Percentiles rank a stretch among this genome's conserved stretches.
Evolutionary conservation across 2,329 filamentous ascomycete genomes (phyloP).

Genomic region (Cladosporium sphaerospermum): DNA sequence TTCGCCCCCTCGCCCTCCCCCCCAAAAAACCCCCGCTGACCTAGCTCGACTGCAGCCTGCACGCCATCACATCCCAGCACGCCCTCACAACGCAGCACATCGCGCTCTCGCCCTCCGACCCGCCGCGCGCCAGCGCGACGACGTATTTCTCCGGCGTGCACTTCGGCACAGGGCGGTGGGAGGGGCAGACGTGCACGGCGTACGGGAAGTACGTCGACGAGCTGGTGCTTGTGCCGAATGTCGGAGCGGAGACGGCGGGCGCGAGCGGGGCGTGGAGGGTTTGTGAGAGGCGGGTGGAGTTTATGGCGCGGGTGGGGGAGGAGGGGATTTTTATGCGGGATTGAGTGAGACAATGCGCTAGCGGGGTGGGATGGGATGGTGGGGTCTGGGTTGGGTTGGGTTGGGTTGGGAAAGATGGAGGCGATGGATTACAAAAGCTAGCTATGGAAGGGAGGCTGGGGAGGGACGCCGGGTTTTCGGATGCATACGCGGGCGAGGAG

Average conservation of each 20-base stretch:
- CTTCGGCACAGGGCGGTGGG: slow-evolving; percentile 36
- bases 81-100: slow-evolving; percentile 39
- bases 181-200: slow-evolving; percentile 33
- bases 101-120: slow-evolving; percentile 23
- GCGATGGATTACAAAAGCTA: neutral
- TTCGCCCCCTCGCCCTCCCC: neutral
- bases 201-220: slow-evolving; percentile 39
- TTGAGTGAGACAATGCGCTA: neutral
- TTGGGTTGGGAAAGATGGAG: neutral
- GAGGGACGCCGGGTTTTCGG: too few species aligned
- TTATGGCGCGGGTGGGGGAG: slow-evolving; percentile 32
- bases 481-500: too few species aligned
- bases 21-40: neutral
- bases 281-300: slow-evolving; percentile 30
- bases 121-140: slow-evolving; percentile 29
- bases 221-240: slow-evolving; percentile 23
- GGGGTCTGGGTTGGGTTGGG: neutral
- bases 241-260: slow-evolving; percentile 21
- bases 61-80: slow-evolving; percentile 37
- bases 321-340: slow-evolving; percentile 29
- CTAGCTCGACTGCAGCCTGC: slow-evolving; percentile 25
- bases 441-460: neutral
- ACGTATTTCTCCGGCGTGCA: slow-evolving; percentile 40
- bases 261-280: slow-evolving; percentile 38
- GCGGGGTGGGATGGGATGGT: neutral